Evolutionary conservation across 257 asterid species (phyloP).

Genomic region (Cinchona pubescens): DNA sequence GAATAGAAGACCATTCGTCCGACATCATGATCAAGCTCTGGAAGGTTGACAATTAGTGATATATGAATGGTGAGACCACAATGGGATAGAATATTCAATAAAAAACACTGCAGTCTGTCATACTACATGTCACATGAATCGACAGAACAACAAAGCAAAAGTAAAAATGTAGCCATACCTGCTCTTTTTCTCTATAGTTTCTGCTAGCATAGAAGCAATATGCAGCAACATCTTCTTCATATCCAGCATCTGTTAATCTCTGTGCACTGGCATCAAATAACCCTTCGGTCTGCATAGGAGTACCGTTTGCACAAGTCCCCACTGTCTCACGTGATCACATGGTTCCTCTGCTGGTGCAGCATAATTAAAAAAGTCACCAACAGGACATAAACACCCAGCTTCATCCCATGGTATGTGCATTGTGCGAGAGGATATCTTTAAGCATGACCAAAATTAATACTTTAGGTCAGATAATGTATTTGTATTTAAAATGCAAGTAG

Average conservation of each 20-base stretch:
- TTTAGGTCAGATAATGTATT: neutral
- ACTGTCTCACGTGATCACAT: constrained; percentile 19
- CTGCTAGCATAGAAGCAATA: constrained; percentile 78
- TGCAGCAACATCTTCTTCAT: constrained; percentile 47
- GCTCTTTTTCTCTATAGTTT: constrained; percentile 74
- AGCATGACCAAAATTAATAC: constrained; percentile 9
- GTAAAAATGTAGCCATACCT: constrained; percentile 42
- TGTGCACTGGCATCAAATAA: constrained; percentile 25
- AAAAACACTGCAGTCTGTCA: neutral
- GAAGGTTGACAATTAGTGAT: neutral
- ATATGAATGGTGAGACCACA: neutral
- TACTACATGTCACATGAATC: neutral
- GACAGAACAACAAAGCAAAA: neutral
- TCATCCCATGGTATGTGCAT: constrained; percentile 88
- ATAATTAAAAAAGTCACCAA: constrained; percentile 91
- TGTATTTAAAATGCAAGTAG: neutral
- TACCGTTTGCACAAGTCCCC: constrained; percentile 17
- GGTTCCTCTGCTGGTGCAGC: constrained; percentile 70
- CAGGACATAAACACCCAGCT: constrained; percentile 90
- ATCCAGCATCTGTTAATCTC: constrained; percentile 77
- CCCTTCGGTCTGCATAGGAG: constrained; percentile 16
- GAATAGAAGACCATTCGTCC: neutral
- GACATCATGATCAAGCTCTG: neutral
- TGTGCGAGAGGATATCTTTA: constrained; percentile 87
- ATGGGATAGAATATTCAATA: neutral